These are phyloP conservation scores for Flagelloscypha sp. DNA, from an alignment of 768 basidiomycete genomes.

Conservation along the genomic window DNA sequence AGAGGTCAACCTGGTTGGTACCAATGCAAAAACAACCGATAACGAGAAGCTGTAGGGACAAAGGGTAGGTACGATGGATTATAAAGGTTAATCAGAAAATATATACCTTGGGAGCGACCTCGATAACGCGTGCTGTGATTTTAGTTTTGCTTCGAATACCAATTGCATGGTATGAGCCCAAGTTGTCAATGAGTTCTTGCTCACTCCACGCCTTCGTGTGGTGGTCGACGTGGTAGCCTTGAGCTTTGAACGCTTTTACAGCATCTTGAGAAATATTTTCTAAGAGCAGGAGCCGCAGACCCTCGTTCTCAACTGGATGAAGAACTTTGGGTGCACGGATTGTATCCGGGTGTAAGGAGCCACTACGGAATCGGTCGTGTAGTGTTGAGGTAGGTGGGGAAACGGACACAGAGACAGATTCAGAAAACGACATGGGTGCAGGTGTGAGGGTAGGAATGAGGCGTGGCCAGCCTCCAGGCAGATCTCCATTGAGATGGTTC, in stretches of 20 bases:
- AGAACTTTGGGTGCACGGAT: constrained; percentile 60
- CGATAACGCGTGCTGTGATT: constrained; percentile 84
- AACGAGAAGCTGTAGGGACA: constrained; percentile 63
- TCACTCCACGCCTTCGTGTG: constrained; percentile 80
- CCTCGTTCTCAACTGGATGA: constrained; percentile 76
- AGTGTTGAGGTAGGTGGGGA: constrained; percentile 42
- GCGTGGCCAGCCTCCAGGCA: constrained; percentile 4
- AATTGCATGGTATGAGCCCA: constrained; percentile 82
- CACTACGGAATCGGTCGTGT: constrained; percentile 38
- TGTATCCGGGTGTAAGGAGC: constrained; percentile 24
- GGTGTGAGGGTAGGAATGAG: constrained; percentile 29
- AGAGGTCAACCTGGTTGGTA: constrained; percentile 93
- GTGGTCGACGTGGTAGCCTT: constrained; percentile 93
- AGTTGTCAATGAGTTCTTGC: constrained; percentile 81
- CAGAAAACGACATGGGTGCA: constrained; percentile 38
- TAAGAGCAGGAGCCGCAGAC: constrained; percentile 73
- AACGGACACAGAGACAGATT: constrained; percentile 38
- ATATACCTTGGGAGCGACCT: constrained; percentile 76
- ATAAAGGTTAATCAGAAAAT: background rate
- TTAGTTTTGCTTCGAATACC: constrained; percentile 98
- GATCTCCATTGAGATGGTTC: constrained; percentile 18
- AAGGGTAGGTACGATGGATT: background rate
- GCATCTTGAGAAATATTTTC: constrained; percentile 96
- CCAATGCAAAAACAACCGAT: constrained; percentile 99
- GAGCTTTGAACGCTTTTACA: constrained; percentile 64